phyloP scores from a whole-genome alignment of 805 yeast genomes.

The Starmerella sirachaensis region DNA sequence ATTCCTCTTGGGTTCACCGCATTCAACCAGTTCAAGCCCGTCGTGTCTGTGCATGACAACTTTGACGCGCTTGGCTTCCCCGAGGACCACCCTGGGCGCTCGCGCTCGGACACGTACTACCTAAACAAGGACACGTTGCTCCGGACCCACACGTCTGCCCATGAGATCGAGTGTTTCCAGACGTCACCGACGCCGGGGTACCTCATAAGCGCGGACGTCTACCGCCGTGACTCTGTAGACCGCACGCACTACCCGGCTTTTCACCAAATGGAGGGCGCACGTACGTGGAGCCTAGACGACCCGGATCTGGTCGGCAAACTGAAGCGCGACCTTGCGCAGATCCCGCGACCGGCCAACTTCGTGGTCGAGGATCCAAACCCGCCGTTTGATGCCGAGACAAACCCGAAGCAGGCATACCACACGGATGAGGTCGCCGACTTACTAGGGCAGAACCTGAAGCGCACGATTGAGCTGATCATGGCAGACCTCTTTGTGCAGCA shows the following conservation, averaged over 20 bases:
- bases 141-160: constrained; percentile 95
- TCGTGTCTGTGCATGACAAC: constrained; percentile 69
- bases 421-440: constrained; percentile 54
- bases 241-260: constrained; percentile 94
- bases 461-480: constrained; percentile 73
- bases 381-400: constrained; percentile 38
- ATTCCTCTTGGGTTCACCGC: constrained; percentile 52
- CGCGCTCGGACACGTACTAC: constrained; percentile 87
- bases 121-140: constrained; percentile 58
- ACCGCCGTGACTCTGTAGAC: constrained; percentile 90
- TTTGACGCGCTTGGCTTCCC: constrained; percentile 92
- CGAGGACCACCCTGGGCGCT: constrained; percentile 81
- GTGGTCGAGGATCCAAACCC: constrained; percentile 66
- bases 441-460: constrained; percentile 65
- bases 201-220: constrained; percentile 89
- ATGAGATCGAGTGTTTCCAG: constrained; percentile 76
- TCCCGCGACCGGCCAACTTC: constrained; percentile 51
- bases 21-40: constrained; percentile 71
- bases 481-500: constrained; percentile 67
- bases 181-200: constrained; percentile 66
- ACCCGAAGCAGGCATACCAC: constrained; percentile 77
- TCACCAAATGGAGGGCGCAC: constrained; percentile 96
- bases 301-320: constrained; percentile 36
- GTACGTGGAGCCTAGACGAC: constrained; percentile 57
- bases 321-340: constrained; percentile 44